Base-by-base conservation (phyloP, 768 basidiomycete genomes). In the Lentinula detonsa region DNA sequence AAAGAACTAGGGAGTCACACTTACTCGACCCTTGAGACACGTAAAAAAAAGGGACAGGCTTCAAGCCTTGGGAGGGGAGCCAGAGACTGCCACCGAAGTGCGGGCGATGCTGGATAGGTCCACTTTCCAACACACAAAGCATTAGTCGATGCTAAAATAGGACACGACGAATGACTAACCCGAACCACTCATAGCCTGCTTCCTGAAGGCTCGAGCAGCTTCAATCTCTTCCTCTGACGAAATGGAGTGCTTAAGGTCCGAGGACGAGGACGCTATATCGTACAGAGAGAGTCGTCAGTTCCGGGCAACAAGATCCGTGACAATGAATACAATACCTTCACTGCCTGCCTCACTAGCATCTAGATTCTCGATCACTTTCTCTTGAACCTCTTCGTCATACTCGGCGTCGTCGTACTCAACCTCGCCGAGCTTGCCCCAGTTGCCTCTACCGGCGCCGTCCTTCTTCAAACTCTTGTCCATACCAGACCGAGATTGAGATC, bases 41-140 rank as follows among this genome's bases (percentile, higher is more conserved):
- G 45, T 46, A 21, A 21, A 11, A 51, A 35, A 11, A 33, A 21
- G 21, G 7, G n/a, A 11, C 53, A 39, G 4, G 40, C 16, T 56
- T 37, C 23, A 56, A 13, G 40, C 57, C n/a, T 59, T 59, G 8
- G 57, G 57, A 7, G 59, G 59, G 23, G 59, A 60, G 39, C 72
- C 75, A 63, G 83, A 85, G 33, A 85, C 83, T 11, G 87, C 93
- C 62, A 80, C 81, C 8, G 91, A 93, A 60, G 91, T 91, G 66
- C 91, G 85, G 13, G 93, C 93, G 67, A 95, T 95, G 59, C 87
- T 78, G 37, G 82, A 79, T 61, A 95, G 81, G 73, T 94, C 90
- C 46, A 84, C 74, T 53, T 66, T 70, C 70, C 57, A 31, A 1
- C 21, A 43, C 15, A 55, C 16, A 61, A 66, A 33, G 52, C 18